Evolutionary conservation across 192 early-diverging fungal species (phyloP), one percentile per base, ranked within the genome.

Genomic region (Coemansia erecta): DNA sequence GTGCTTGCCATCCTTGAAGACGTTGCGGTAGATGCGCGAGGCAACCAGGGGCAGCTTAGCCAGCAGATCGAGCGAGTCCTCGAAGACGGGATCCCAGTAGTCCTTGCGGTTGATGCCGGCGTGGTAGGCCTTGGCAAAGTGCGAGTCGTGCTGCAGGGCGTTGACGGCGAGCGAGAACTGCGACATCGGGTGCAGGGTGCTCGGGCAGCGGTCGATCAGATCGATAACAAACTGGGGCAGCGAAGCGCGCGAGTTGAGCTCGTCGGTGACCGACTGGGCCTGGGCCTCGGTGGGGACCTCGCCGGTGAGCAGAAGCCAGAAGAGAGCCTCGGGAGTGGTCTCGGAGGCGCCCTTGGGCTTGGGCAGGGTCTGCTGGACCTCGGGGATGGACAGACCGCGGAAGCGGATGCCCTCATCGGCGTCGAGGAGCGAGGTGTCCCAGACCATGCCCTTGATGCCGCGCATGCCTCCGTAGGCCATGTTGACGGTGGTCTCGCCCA

Each of bases 401-500:
- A 98, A 98, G 71, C 92, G 90, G 78, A 98, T 98, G 78, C 97
- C 97, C 85, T 98, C 97, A 50, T 97, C 88, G 53, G 97, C 82
- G 73, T 98, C 97, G 53, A 98, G 85, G 41, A 98, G 92, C 73
- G 97, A 98, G 58, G 92, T 92, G 80, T 98, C 97, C 92, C 92
- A 95, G 79, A 98, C 84, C 64, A 98, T 88, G 76, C 94, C 94
- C 88, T 98, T 98, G 85, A 98, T 94, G 60, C 94, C 97, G 79
- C 97, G 90, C 94, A 98, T 98, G 72, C 97, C 96, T 68, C 96
- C 96, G 78, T 97, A 97, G 33, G 77, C 77, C 91, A 96, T 95
- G 81, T 98, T 94, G 65, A 98, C 93, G 28, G 97, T 97, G 64
- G 89, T 92, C 73, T 93, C 87, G 61, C 97, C 97, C 45, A 98